A percentile compares a stretch with the other conserved stretches of the same genome.
Conservation (phyloP, 352 stramenopile species). For the Globisporangium perplexum region DNA sequence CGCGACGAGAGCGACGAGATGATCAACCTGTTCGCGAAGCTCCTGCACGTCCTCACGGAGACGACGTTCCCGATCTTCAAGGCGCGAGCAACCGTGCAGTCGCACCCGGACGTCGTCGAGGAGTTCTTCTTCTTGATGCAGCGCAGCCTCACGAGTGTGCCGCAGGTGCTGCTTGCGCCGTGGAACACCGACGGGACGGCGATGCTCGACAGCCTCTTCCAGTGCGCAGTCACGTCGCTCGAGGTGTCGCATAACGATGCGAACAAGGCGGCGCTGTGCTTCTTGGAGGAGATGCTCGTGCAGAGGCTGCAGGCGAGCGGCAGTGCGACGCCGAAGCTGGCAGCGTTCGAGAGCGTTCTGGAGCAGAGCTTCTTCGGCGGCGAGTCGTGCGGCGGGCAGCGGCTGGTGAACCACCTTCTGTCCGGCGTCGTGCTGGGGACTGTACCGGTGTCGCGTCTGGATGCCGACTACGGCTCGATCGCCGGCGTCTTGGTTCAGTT, state of each 20-base stretch:
- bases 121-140: conserved; percentile 96
- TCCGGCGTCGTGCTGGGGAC: conserved; percentile 58
- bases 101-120: conserved; percentile 92
- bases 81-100: conserved; percentile 40
- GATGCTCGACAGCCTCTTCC: conserved; percentile 77
- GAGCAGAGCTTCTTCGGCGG: conserved; percentile 17
- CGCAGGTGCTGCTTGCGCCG: conserved; percentile 53
- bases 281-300: conserved; percentile 71
- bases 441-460: conserved; percentile 53
- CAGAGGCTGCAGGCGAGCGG: conserved; percentile 15
- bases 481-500: conserved; percentile 68
- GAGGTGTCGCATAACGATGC: conserved; percentile 91
- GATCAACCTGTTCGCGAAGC: conserved; percentile 39
- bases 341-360: conserved; percentile 17
- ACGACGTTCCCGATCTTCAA: conserved; percentile 86
- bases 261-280: conserved; percentile 92
- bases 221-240: conserved; percentile 84
- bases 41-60: conserved; percentile 60
- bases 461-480: conserved; percentile 77
- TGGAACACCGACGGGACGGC: conserved; percentile 22
- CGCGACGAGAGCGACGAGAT: conserved; percentile 24
- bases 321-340: conserved; percentile 11
- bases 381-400: conserved; percentile 24
- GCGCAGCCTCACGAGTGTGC: conserved; percentile 82
- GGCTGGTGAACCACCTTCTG: conserved; percentile 58